Evolutionary conservation across 495 filamentous ascomycete genomes (phyloP).

Genomic region (Cenococcum geophilum): DNA sequence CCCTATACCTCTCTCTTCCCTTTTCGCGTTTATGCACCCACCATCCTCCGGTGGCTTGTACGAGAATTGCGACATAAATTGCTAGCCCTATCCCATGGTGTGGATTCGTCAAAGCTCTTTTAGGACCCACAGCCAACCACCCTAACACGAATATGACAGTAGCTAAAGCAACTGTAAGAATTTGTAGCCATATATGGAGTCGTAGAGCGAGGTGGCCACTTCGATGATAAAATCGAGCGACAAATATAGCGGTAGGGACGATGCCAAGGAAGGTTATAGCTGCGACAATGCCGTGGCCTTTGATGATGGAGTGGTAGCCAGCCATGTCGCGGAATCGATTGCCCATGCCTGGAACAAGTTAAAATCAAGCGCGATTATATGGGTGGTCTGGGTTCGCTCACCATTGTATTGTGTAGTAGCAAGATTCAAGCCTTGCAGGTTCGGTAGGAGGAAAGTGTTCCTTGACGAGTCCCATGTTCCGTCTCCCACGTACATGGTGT

Average conservation of each 20-base stretch:
- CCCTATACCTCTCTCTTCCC: slow-evolving; percentile 49
- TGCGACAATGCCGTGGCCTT: slow-evolving; percentile 77
- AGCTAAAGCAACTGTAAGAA: slow-evolving; percentile 64
- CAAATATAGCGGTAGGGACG: slow-evolving; percentile 70
- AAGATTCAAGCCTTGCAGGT: slow-evolving; percentile 80
- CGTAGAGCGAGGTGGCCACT: slow-evolving; percentile 62
- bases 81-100: slow-evolving; percentile 86
- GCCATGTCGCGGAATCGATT: slow-evolving; percentile 73
- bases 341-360: slow-evolving; percentile 63
- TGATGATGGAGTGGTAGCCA: slow-evolving; percentile 72
- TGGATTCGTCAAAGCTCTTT: slow-evolving; percentile 78
- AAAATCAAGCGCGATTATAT: slow-evolving; percentile 9
- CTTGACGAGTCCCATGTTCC: slow-evolving; percentile 82
- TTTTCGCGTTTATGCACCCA: slow-evolving; percentile 59
- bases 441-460: slow-evolving; percentile 84
- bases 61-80: slow-evolving; percentile 75
- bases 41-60: slow-evolving; percentile 74
- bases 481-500: slow-evolving; percentile 81
- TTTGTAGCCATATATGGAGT: slow-evolving; percentile 78
- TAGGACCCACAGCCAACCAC: slow-evolving; percentile 69
- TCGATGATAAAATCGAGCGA: slow-evolving; percentile 65
- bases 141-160: slow-evolving; percentile 73
- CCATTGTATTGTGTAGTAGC: slow-evolving; percentile 96
- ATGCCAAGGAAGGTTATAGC: slow-evolving; percentile 83
- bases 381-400: slow-evolving; percentile 38